A percentile compares a stretch with the other conserved stretches of the same genome.
These are phyloP conservation scores for Saturnispora silvae DNA, from an alignment of 805 yeast genomes.

Conservation along the genomic window DNA sequence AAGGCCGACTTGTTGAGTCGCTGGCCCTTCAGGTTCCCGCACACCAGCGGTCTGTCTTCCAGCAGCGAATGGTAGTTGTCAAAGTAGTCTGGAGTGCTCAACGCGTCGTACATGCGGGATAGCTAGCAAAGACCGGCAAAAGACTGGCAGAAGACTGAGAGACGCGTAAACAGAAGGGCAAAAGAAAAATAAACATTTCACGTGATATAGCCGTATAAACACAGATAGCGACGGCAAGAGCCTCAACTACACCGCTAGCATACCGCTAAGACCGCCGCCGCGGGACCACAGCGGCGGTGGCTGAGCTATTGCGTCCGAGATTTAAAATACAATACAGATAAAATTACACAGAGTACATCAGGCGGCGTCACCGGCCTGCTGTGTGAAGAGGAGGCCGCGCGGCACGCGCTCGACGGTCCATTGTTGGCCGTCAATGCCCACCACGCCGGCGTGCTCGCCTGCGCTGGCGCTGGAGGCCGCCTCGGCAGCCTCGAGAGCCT, in stretches of 20 bases:
- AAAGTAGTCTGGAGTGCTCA: conserved; percentile 17
- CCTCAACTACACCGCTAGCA: too few species aligned
- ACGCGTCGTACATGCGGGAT: conserved; percentile 9
- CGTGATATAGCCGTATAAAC: background rate
- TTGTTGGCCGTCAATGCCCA: conserved; percentile 1
- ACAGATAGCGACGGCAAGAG: background rate
- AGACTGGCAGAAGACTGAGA: too few species aligned
- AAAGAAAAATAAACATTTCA: background rate
- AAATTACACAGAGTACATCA: background rate
- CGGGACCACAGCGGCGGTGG: too few species aligned
- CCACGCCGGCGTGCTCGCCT: background rate
- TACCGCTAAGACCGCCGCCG: too few species aligned
- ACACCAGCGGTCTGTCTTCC: conserved; percentile 19
- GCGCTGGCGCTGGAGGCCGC: conserved; percentile 9
- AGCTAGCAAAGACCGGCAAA: background rate
- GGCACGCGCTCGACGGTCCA: conserved; percentile 4
- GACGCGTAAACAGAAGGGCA: background rate
- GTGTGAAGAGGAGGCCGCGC: conserved; percentile 4
- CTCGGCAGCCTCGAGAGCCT: too few species aligned
- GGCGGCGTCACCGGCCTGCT: background rate
- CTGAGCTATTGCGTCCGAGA: too few species aligned
- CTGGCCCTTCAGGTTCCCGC: conserved; percentile 23
- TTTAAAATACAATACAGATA: too few species aligned
- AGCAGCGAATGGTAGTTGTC: conserved; percentile 22
- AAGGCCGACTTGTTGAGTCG: conserved; percentile 16